Evolutionary conservation across 495 filamentous ascomycete genomes (phyloP), one percentile per base, ranked within the genome.

Genomic region (Saxophila tyrrhenica): DNA sequence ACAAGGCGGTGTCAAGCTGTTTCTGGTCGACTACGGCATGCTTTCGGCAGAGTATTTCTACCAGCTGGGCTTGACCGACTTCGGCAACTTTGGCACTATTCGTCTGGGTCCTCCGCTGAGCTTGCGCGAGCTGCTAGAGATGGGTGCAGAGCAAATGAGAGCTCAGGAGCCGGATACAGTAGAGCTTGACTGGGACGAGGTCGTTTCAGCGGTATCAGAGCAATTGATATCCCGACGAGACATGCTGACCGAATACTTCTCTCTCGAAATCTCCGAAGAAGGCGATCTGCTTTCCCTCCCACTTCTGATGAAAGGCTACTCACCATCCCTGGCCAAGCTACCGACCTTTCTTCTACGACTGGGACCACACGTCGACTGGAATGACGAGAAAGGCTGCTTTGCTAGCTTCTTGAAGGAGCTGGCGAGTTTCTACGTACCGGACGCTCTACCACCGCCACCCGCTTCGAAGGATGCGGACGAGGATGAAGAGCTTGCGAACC

Each of bases 161-260:
- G 55, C 47, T 9, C 64, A 62, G 0, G 67, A 64, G 0, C 69
- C 65, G 0, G 67, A 73, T 3, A 74, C 78, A 16, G 68, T 76
- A 22, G 76, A 78, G n/a, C 74, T 83, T 25, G 80, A 88, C 51
- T 82, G 84, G 64, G 66, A 75, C 3, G 77, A 79, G 50, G 79
- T 88, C 7, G 80, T 87, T 2, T 73, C 79, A 13, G 55, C 60
- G 16, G 79, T 88, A 2, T 73, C 75, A 0, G 63, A 66, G 16
- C 76, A 81, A 16, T 76, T 99, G 16, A 73, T 95, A 25, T 77
- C 81, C 35, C 77, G 84, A 2, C 76, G 86, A 17, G 83, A 89
- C 55, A 94, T 99, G 87, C 78, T 99, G 1, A 69, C 78, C 22
- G 91, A 96, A 65, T 99, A 99, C 69, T 96, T 99, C 72, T 79